These are phyloP conservation scores for Moesziomyces sp. DNA, from an alignment of 1,284 basidiomycete species.

Conservation along the genomic window DNA sequence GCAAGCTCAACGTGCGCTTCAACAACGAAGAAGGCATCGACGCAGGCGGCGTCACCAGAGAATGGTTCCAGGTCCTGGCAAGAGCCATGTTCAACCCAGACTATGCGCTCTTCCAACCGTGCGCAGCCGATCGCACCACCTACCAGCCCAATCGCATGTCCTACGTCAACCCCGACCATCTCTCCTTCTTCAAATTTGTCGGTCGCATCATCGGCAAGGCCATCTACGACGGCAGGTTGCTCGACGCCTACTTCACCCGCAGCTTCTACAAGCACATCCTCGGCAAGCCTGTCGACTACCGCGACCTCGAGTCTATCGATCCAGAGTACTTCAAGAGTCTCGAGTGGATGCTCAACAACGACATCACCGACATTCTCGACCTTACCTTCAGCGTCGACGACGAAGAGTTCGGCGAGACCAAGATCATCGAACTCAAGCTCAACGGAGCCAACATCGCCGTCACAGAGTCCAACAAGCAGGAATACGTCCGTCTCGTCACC, in stretches of 20 bases:
- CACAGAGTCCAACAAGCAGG: slow-evolving; percentile 88
- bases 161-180: slow-evolving; percentile 83
- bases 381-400: slow-evolving; percentile 89
- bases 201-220: slow-evolving; percentile 95
- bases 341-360: slow-evolving; percentile 70
- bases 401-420: slow-evolving; percentile 74
- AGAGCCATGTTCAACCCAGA: slow-evolving; percentile 99
- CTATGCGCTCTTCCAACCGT: slow-evolving; percentile 97
- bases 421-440: slow-evolving; percentile 63
- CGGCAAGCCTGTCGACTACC: slow-evolving; percentile 63
- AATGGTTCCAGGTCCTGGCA: slow-evolving; percentile 98
- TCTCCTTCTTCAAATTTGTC: slow-evolving; percentile 98
- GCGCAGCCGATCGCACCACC: slow-evolving; percentile 82
- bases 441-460: slow-evolving; percentile 59
- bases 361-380: slow-evolving; percentile 77
- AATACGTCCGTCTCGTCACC: slow-evolving; percentile 91
- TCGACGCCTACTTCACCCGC: slow-evolving; percentile 92
- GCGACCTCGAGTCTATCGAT: slow-evolving; percentile 65
- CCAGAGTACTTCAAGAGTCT: slow-evolving; percentile 85
- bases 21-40: slow-evolving; percentile 98
- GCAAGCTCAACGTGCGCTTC: slow-evolving; percentile 96
- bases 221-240: slow-evolving; percentile 90
- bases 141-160: slow-evolving; percentile 98
- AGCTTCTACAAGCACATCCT: slow-evolving; percentile 70
- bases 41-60: slow-evolving; percentile 95